phyloP scores from a whole-genome alignment of 208 protist genomes.

The Phytomonas sp. region DNA sequence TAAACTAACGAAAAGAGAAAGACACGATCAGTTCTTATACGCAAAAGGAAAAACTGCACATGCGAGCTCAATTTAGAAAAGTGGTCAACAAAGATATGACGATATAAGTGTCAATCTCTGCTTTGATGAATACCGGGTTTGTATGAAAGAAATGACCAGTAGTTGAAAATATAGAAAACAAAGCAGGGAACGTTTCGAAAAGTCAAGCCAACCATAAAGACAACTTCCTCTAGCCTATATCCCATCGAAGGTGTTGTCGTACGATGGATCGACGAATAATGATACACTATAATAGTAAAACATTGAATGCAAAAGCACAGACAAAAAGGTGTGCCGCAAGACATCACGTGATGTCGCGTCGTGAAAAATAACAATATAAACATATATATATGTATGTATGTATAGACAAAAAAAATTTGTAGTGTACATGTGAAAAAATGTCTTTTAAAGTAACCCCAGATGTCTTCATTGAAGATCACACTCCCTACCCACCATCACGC shows the following conservation, averaged over 20 bases:
- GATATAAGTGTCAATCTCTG: background rate
- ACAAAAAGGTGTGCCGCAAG: background rate
- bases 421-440: background rate
- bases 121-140: background rate
- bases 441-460: background rate
- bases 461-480: background rate
- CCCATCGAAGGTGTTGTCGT: background rate
- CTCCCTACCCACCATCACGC: background rate
- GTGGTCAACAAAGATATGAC: background rate
- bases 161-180: background rate
- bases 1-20: background rate
- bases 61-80: background rate
- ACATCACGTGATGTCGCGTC: background rate
- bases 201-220: background rate
- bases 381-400: background rate
- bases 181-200: conserved; percentile 4
- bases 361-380: background rate
- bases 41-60: conserved; percentile 4
- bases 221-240: background rate
- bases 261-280: background rate
- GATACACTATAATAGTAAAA: background rate
- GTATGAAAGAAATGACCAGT: background rate
- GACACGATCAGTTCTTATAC: background rate
- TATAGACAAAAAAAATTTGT: conserved; percentile 5
- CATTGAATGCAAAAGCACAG: background rate